These are phyloP conservation scores for Fraxinus ornus DNA, from an alignment of 305 asterid genomes.

Conservation along the genomic window DNA sequence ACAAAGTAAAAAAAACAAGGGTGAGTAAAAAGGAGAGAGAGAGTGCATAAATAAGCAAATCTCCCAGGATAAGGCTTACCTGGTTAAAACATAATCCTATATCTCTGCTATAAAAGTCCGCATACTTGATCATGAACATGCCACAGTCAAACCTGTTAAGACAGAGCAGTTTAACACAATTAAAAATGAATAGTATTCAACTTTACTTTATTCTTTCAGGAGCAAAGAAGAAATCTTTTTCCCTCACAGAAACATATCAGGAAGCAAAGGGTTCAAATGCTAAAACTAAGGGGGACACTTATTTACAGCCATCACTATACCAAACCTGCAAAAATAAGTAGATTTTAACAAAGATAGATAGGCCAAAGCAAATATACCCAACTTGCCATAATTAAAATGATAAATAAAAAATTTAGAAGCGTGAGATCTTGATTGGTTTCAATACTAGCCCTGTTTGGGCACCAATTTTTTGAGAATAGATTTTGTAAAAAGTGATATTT, in stretches of 20 bases:
- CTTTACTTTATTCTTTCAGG: slow-evolving; percentile 4
- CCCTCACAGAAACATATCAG: background rate
- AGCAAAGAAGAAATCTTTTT: background rate
- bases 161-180: slow-evolving; percentile 11
- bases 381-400: background rate
- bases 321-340: background rate
- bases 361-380: background rate
- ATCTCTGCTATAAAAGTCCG: slow-evolving; percentile 85
- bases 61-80: slow-evolving; percentile 41
- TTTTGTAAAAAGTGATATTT: background rate
- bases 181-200: background rate
- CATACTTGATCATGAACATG: slow-evolving; percentile 92
- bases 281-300: background rate
- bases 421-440: background rate
- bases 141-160: slow-evolving; percentile 85
- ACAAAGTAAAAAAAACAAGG: background rate
- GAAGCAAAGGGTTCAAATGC: slow-evolving; percentile 1
- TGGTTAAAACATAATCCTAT: slow-evolving; percentile 72
- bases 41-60: background rate
- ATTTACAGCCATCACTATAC: slow-evolving; percentile 7
- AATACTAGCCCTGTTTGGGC: background rate
- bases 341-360: background rate
- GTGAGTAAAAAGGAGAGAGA: background rate
- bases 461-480: background rate
- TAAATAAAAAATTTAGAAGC: background rate